Base-by-base conservation (phyloP, 345 rosid species). In the Psidium friedrichsthalianum region DNA sequence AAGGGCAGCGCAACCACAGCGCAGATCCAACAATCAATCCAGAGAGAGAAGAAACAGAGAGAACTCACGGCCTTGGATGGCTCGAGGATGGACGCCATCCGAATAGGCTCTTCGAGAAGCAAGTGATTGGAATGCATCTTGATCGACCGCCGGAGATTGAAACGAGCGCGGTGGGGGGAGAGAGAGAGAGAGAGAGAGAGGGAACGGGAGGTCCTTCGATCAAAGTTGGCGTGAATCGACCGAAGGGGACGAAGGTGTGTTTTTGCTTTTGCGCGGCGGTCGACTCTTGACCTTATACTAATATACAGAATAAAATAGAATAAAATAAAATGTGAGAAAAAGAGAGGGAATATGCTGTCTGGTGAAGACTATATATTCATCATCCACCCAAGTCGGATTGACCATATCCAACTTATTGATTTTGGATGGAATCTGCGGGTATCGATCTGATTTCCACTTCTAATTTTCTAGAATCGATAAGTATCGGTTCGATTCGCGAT, bases 61-160 rank as follows among this genome's bases (percentile, higher is more conserved):
- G 59, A 27, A 55, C 89, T 93, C 56, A 97, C 98, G n/a, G 95
- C 85, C 89, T 97, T 97, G 54, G 99, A 95, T 52, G 99, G 95
- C 91, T 97, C 98, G 88, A 97, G 98, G 87, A 97, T 95, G 58
- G 98, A 94, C 87, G 97, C 98, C 99, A 97, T 97, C 96, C 99
- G 91, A 87, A 97, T 97, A 7, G 99, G 99, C 95, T 95, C 99
- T 86, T 97, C 99, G 49, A 95, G 96, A 84, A 97, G 98, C 91
- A 97, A 88, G 93, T 97, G 98, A 86, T 92, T 93, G 5, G 99
- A 92, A 88, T 97, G 99, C 99, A 97, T 97, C 86, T 87, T 94
- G 83, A 55, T 54, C n/a, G 86, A 83, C 64, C 27, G 36, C 47
- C 82, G 21, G 69, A 85, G 74, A 42, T 29, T 20, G 44, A 32